Base-by-base conservation (phyloP, 192 early-diverging fungal species). In the Endogone sp. region DNA sequence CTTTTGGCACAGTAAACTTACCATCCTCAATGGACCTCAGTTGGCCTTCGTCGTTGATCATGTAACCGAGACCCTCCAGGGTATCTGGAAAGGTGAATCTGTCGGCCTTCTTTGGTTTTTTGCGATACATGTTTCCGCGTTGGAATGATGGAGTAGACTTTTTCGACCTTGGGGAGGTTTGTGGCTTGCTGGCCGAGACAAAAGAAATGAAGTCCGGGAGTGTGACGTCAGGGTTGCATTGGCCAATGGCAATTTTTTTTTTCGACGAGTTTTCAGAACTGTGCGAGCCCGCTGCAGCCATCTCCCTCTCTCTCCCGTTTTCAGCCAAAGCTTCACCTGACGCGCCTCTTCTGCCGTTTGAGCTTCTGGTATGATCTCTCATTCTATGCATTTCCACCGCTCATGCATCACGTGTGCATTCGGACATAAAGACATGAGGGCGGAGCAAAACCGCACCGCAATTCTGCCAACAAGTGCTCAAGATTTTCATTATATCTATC, bases 11-110 rank as follows among this genome's bases (percentile, higher is more conserved):
- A 44, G 13, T 21, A 24, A 8, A 23, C 54, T 61, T 74, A 68
- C 72, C 72, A 60, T 24, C 30, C 4, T 61, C 28, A 64, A 70
- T 68, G 62, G 55, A 32, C 55, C 76, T 59, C 28, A 78, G 63
- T n/a, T 27, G n/a, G 2, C 72, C 72, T 29, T 78, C 56, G 4
- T 44, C 59, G 26, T 73, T 73, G 32, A 78, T 60, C 4, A 66
- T 23, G 68, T 78, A 78, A 3, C 71, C 71, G 54, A 78, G 73
- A 6, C 32, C 76, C 2, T 62, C 68, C 3, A 73, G 54, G 25
- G 66, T 73, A 26, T 44, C 56, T n/a, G 72, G 72, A 30, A 78
- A 60, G 22, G 21, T 21, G 22, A 10, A 21, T 21, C 22, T 60
- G 6, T 60, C 59, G 59, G 22, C 37, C 37, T 49, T 49, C 37